Evolutionary conservation across 208 protist genomes (phyloP).

Genomic region (Trypanosoma vivax): DNA sequence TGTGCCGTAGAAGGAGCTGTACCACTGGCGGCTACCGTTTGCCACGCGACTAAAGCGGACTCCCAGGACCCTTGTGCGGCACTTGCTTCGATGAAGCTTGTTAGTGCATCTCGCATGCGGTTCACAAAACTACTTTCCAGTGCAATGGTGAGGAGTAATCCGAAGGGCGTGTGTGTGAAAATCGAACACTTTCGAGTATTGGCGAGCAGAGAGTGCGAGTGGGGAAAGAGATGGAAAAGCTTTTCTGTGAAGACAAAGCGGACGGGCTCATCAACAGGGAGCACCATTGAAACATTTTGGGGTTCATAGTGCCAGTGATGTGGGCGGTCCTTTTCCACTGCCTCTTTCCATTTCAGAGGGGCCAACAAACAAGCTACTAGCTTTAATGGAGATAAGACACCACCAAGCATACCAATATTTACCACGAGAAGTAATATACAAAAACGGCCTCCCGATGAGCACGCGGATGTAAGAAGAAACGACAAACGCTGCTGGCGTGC

Average conservation of each 20-base stretch:
- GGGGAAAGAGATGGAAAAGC: no score
- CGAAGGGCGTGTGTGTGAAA: neutral
- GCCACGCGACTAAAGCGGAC: constrained; percentile 14
- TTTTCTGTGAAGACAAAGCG: no score
- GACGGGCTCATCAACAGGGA: no score
- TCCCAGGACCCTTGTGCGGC: constrained; percentile 22
- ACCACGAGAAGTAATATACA: constrained; percentile 21
- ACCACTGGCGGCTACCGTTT: neutral
- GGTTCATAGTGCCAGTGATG: no score
- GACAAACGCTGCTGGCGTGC: constrained; percentile 10
- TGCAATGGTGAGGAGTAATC: neutral
- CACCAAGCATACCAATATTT: constrained; percentile 16
- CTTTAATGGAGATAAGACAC: no score
- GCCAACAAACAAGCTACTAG: neutral
- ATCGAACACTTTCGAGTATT: no score
- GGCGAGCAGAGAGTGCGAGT: no score
- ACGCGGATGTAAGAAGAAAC: constrained; percentile 22
- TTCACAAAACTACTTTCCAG: neutral
- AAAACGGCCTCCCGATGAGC: constrained; percentile 18
- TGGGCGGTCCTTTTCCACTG: no score
- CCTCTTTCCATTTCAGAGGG: no score
- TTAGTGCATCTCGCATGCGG: constrained; percentile 20
- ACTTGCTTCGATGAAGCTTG: constrained; percentile 24
- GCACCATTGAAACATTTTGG: no score
- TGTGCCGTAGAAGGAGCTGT: neutral